Percentiles rank a stretch among this genome's conserved stretches.
phyloP scores from a whole-genome alignment of 2,329 filamentous ascomycete genomes.

The Colletotrichum gloeosporioides region DNA sequence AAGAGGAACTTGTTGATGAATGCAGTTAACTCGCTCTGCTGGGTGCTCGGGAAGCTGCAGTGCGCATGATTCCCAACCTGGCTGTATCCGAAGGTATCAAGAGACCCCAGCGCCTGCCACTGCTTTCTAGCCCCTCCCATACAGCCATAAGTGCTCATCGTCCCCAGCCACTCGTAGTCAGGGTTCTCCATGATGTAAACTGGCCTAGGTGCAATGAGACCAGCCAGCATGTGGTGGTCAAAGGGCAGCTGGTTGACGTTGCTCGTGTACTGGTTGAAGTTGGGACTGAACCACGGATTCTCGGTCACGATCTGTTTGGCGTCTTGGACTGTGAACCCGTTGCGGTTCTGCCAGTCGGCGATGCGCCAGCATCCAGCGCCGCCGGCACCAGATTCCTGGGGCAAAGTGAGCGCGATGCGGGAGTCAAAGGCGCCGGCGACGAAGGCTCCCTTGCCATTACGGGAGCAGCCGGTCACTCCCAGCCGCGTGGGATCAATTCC shows the following conservation, averaged over 20 bases:
- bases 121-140: constrained; percentile 52
- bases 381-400: constrained; percentile 55
- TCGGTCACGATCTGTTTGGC: constrained; percentile 55
- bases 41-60: constrained; percentile 53
- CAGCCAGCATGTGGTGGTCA: constrained; percentile 59
- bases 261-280: constrained; percentile 58
- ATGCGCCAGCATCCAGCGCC: constrained; percentile 55
- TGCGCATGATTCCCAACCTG: constrained; percentile 53
- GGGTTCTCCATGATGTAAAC: constrained; percentile 58
- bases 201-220: constrained; percentile 53
- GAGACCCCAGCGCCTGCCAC: constrained; percentile 51
- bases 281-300: constrained; percentile 57
- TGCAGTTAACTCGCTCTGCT: constrained; percentile 48
- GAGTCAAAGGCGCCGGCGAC: constrained; percentile 53
- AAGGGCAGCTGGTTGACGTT: constrained; percentile 49
- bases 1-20: constrained; percentile 55
- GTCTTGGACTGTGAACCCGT: constrained; percentile 53
- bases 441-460: constrained; percentile 57
- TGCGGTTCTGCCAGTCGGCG: constrained; percentile 36
- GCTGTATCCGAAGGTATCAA: constrained; percentile 54
- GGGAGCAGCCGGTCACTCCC: constrained; percentile 56
- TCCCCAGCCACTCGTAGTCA: constrained; percentile 55
- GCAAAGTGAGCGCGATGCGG: constrained; percentile 53
- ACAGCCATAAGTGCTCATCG: constrained; percentile 52
- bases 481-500: constrained; percentile 39